Evolutionary conservation across 768 basidiomycete species (phyloP).

Genomic region (Tylopilus vinaceipallidus): DNA sequence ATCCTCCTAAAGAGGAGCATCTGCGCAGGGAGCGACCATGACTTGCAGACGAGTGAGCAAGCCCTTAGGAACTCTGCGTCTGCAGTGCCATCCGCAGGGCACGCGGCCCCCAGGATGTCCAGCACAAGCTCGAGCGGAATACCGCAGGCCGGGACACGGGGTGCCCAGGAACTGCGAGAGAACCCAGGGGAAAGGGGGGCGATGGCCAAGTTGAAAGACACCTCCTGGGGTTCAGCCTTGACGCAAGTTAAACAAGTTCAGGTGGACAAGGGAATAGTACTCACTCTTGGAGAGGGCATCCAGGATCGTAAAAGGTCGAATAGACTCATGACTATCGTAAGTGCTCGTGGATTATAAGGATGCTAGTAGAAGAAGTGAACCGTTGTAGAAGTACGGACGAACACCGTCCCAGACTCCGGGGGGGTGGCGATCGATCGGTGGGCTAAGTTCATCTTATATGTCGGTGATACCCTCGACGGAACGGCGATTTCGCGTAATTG

Average conservation of each 20-base stretch:
- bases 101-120: constrained; percentile 59
- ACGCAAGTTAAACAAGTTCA: constrained; percentile 6
- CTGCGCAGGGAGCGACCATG: constrained; percentile 66
- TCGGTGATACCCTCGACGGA: constrained; percentile 16
- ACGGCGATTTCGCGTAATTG: constrained; percentile 25
- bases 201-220: constrained; percentile 40
- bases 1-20: constrained; percentile 61
- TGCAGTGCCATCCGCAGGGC: constrained; percentile 36
- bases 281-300: constrained; percentile 26
- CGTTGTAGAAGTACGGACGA: constrained; percentile 17
- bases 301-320: constrained; percentile 22
- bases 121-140: constrained; percentile 67
- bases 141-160: constrained; percentile 25
- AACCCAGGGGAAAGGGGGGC: constrained; percentile 22
- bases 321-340: constrained; percentile 26
- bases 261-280: not conserved
- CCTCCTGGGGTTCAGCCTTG: constrained; percentile 35
- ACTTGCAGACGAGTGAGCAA: constrained; percentile 63
- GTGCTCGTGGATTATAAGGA: constrained; percentile 23
- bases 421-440: constrained; percentile 17
- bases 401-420: constrained; percentile 25
- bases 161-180: constrained; percentile 13
- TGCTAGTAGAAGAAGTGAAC: constrained; percentile 14
- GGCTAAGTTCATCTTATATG: constrained; percentile 26
- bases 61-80: constrained; percentile 45